A percentile compares a stretch with the other conserved stretches of the same genome.
phyloP scores from a whole-genome alignment of 805 yeast genomes.

The Sugiyamaella smithiae region DNA sequence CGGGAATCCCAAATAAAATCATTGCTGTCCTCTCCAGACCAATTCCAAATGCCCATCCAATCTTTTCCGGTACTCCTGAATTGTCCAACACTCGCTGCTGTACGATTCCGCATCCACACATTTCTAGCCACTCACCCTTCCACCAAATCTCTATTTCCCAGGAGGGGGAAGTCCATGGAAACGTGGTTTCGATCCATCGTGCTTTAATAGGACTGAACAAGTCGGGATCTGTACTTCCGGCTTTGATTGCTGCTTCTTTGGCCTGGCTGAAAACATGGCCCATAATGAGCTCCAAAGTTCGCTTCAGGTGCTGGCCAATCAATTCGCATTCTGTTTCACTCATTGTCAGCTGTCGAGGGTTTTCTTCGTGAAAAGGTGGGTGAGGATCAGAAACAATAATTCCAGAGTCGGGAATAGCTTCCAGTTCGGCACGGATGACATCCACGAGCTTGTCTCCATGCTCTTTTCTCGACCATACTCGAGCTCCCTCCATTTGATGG shows the following conservation, averaged over 20 bases:
- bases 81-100: slow-evolving; percentile 71
- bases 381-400: slow-evolving; percentile 75
- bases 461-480: slow-evolving; percentile 66
- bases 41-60: slow-evolving; percentile 98
- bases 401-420: slow-evolving; percentile 59
- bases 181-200: slow-evolving; percentile 92
- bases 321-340: slow-evolving; percentile 63
- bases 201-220: slow-evolving; percentile 74
- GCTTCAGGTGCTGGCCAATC: slow-evolving; percentile 73
- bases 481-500: slow-evolving; percentile 97
- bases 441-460: slow-evolving; percentile 37
- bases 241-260: slow-evolving; percentile 53
- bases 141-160: slow-evolving; percentile 99
- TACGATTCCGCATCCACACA: slow-evolving; percentile 94
- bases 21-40: slow-evolving; percentile 95
- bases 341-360: slow-evolving; percentile 83
- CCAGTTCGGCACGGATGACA: slow-evolving; percentile 57
- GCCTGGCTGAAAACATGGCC: slow-evolving; percentile 78
- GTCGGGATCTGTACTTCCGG: slow-evolving; percentile 59
- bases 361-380: slow-evolving; percentile 52
- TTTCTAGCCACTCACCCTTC: slow-evolving; percentile 97
- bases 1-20: slow-evolving; percentile 93
- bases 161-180: slow-evolving; percentile 98
- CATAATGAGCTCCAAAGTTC: slow-evolving; percentile 80
- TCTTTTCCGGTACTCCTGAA: slow-evolving; percentile 58